Conservation (phyloP, 1,284 basidiomycete species). For the Melampsora larici-populina region DNA sequence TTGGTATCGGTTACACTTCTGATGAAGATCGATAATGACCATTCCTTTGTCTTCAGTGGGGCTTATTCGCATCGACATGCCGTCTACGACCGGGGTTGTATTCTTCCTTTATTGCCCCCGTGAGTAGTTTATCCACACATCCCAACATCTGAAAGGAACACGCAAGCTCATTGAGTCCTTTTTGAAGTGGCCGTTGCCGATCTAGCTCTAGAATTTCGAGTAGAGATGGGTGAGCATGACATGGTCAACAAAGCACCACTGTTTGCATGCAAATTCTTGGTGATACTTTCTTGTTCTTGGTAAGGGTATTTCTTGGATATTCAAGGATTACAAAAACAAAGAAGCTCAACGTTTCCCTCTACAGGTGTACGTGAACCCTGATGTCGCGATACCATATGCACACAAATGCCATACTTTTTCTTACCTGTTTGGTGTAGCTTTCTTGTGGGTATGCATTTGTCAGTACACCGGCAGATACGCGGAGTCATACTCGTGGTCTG, state of each 20-base stretch:
- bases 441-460: slow-evolving; percentile 37
- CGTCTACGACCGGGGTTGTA: slow-evolving; percentile 20
- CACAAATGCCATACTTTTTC: neutral
- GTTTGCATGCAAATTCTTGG: slow-evolving; percentile 37
- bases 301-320: neutral
- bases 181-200: slow-evolving; percentile 34
- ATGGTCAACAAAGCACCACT: slow-evolving; percentile 29
- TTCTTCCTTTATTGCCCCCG: slow-evolving; percentile 31
- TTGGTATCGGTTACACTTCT: too few relatives aligned
- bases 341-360: neutral
- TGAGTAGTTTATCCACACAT: slow-evolving; percentile 3
- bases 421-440: neutral
- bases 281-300: slow-evolving; percentile 30
- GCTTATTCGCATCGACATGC: slow-evolving; percentile 25
- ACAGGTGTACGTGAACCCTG: neutral
- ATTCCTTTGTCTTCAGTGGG: slow-evolving; percentile 12
- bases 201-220: slow-evolving; percentile 5
- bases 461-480: slow-evolving; percentile 21
- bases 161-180: neutral
- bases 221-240: slow-evolving; percentile 27
- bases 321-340: neutral
- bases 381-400: neutral
- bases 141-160: neutral
- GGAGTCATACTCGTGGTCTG: neutral
- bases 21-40: too few relatives aligned